Conservation (phyloP, 148 eudicot genomes). For the Camellia japonica region DNA sequence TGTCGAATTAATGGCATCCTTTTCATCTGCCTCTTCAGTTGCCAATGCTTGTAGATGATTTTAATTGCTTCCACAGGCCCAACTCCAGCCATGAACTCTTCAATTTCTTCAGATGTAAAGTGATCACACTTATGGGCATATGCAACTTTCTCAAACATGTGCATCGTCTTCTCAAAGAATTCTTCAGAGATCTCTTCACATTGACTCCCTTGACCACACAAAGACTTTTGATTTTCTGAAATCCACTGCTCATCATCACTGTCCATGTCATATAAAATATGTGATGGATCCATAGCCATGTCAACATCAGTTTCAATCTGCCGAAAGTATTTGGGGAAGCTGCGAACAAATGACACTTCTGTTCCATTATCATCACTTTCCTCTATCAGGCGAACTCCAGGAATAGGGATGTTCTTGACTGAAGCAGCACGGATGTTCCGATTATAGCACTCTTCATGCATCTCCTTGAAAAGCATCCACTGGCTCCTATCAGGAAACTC, state of each 20-base stretch:
- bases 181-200: slow-evolving; percentile 58
- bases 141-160: slow-evolving; percentile 81
- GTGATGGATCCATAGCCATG: slow-evolving; percentile 76
- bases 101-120: slow-evolving; percentile 65
- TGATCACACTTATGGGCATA: slow-evolving; percentile 59
- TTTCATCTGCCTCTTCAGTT: slow-evolving; percentile 61
- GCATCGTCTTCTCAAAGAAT: slow-evolving; percentile 75
- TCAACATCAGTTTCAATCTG: slow-evolving; percentile 80
- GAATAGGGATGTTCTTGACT: slow-evolving; percentile 93
- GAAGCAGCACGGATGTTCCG: slow-evolving; percentile 92
- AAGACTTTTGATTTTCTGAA: slow-evolving; percentile 25
- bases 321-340: slow-evolving; percentile 50
- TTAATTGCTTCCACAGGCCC: slow-evolving; percentile 53
- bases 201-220: slow-evolving; percentile 16
- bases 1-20: slow-evolving; percentile 89
- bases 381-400: slow-evolving; percentile 83
- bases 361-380: slow-evolving; percentile 49
- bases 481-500: slow-evolving; percentile 88
- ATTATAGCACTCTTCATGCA: slow-evolving; percentile 88
- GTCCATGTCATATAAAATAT: slow-evolving; percentile 89
- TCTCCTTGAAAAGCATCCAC: slow-evolving; percentile 87
- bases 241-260: slow-evolving; percentile 94
- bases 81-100: slow-evolving; percentile 48
- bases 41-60: slow-evolving; percentile 69
- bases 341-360: slow-evolving; percentile 54